Evolutionary conservation across 2,329 filamentous ascomycete genomes (phyloP).

Genomic region (Graphiopsis chlorocephala): DNA sequence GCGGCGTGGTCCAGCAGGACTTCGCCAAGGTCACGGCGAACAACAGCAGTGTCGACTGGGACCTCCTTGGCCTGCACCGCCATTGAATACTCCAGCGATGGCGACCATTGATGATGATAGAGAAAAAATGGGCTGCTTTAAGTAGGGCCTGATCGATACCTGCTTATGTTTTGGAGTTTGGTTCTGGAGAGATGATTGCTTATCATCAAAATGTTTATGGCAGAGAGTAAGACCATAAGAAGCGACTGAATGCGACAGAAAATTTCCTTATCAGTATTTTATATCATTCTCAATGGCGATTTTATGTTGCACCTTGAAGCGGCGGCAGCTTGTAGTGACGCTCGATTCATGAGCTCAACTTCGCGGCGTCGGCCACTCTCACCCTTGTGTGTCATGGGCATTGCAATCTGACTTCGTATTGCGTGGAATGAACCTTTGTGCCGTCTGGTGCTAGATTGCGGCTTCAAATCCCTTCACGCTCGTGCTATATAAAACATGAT

Average conservation of each 20-base stretch:
- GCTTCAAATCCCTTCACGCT: background rate
- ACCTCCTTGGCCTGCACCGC: slow-evolving; percentile 1
- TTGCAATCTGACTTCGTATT: background rate
- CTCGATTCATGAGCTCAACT: background rate
- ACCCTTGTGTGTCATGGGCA: background rate
- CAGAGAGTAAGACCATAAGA: slow-evolving; percentile 11
- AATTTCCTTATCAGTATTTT: background rate
- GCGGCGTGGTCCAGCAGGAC: slow-evolving; percentile 6
- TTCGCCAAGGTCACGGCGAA: background rate
- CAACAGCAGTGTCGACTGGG: slow-evolving; percentile 10
- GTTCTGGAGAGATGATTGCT: background rate
- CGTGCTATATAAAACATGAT: background rate
- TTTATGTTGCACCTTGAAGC: background rate
- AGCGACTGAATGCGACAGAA: background rate
- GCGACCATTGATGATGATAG: background rate
- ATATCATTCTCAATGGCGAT: background rate
- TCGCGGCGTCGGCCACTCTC: background rate
- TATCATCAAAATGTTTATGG: background rate
- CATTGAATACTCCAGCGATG: background rate
- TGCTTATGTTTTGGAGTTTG: background rate
- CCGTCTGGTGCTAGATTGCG: background rate
- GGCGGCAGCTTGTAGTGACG: background rate
- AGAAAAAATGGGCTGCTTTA: background rate
- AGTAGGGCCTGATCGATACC: background rate
- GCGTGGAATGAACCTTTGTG: background rate